These are phyloP conservation scores for Penicillium hesseltinei DNA, from an alignment of 2,329 filamentous ascomycete species.

Conservation along the genomic window DNA sequence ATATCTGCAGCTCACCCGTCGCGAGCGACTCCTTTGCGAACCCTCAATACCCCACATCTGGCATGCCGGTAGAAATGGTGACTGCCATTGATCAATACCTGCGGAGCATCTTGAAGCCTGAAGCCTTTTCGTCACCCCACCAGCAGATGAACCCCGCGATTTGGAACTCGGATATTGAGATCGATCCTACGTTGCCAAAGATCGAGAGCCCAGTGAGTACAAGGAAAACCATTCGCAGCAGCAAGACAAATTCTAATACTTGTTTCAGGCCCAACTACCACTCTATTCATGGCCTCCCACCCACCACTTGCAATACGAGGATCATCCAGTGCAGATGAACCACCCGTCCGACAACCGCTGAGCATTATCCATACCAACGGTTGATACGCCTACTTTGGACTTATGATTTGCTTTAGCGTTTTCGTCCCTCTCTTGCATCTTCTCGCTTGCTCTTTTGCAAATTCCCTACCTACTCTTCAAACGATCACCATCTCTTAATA, in stretches of 20 bases:
- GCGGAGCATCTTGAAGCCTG: slow-evolving; percentile 6
- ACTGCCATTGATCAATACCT: slow-evolving; percentile 12
- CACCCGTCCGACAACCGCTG: neutral
- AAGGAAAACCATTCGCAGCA: neutral
- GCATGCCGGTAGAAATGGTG: slow-evolving; percentile 2
- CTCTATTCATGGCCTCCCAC: slow-evolving; percentile 1
- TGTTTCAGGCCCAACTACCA: neutral
- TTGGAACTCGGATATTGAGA: slow-evolving; percentile 3
- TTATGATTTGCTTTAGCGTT: neutral
- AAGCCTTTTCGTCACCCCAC: neutral
- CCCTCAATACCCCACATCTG: neutral
- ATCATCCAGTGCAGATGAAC: neutral
- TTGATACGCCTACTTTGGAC: neutral
- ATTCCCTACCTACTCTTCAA: neutral
- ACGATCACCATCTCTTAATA: neutral
- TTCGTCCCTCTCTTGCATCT: neutral
- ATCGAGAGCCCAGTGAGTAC: neutral
- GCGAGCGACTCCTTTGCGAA: neutral
- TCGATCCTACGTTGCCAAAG: slow-evolving; percentile 7
- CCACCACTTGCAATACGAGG: neutral
- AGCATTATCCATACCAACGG: neutral
- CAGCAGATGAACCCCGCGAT: neutral
- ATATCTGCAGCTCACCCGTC: slow-evolving; percentile 6
- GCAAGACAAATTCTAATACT: neutral
- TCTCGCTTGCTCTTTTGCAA: neutral